Percentiles rank a stretch among this genome's conserved stretches.
phyloP scores from a whole-genome alignment of 257 asterid species.

The Echium plantagineum region DNA sequence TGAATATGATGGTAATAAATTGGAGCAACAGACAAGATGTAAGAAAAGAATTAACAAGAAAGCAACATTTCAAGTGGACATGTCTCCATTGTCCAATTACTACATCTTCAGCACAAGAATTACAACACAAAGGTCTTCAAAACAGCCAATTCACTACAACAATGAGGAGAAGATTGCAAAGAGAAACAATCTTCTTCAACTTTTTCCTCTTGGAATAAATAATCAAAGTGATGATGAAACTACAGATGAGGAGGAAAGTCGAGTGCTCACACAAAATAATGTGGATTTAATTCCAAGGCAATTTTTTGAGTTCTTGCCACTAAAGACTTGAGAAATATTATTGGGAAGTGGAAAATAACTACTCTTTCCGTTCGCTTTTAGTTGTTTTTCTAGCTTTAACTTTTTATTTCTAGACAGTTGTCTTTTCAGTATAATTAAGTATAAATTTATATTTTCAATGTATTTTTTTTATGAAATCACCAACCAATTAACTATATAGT shows the following conservation, averaged over 20 bases:
- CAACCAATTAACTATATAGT: no score
- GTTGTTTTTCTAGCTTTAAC: no score
- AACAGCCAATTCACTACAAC: background rate
- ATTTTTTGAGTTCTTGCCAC: constrained; percentile 51
- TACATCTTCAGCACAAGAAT: constrained; percentile 7
- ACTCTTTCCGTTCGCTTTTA: no score
- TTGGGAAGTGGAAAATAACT: no score
- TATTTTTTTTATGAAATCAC: no score
- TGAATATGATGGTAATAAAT: constrained; percentile 20
- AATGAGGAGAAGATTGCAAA: background rate
- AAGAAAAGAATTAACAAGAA: constrained; percentile 15
- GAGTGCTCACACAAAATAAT: constrained; percentile 9
- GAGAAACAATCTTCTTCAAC: constrained; percentile 29
- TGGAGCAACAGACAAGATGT: constrained; percentile 15
- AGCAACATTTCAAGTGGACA: constrained; percentile 24
- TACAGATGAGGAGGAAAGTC: background rate
- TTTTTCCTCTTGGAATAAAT: constrained; percentile 28
- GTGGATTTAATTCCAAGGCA: constrained; percentile 20
- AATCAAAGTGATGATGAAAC: constrained; percentile 1
- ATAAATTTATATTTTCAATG: no score
- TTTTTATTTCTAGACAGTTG: no score
- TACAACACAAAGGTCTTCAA: constrained; percentile 2
- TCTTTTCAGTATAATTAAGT: no score
- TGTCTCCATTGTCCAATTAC: constrained; percentile 14
- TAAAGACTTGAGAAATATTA: constrained; percentile 16